Evolutionary conservation across 805 yeast genomes (phyloP).

Genomic region (Wickerhamiella shivajii): DNA sequence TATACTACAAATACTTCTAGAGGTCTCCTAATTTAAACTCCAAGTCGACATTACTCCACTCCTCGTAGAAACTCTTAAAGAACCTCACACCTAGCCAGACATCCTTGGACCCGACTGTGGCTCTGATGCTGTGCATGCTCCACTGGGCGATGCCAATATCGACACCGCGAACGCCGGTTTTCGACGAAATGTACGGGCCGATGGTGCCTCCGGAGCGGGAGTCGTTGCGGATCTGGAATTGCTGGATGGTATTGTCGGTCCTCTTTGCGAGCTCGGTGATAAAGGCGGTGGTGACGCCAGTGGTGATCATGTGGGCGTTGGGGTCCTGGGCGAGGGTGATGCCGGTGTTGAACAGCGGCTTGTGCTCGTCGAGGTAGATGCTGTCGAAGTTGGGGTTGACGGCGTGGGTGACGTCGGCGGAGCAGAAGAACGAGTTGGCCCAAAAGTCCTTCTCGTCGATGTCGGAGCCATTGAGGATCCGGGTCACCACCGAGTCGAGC

Average conservation of each 20-base stretch:
- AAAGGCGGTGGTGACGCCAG: conserved; percentile 54
- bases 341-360: conserved; percentile 69
- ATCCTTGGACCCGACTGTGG: conserved; percentile 65
- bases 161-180: conserved; percentile 37
- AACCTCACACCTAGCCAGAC: conserved; percentile 59
- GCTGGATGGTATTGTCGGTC: conserved; percentile 55
- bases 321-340: conserved; percentile 58
- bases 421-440: conserved; percentile 65
- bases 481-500: conserved; percentile 45
- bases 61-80: conserved; percentile 51
- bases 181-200: conserved; percentile 41
- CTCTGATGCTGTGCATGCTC: conserved; percentile 78
- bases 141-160: conserved; percentile 75
- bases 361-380: conserved; percentile 62
- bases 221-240: conserved; percentile 74
- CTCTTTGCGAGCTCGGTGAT: conserved; percentile 52
- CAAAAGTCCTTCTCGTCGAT: conserved; percentile 30
- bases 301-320: conserved; percentile 75
- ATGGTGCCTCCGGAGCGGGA: conserved; percentile 80
- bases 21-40: conserved; percentile 16
- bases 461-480: conserved; percentile 27
- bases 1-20: not conserved
- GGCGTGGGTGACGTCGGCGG: conserved; percentile 77
- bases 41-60: conserved; percentile 43
- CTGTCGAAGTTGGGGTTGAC: conserved; percentile 50